Evolutionary conservation across 2,329 filamentous ascomycete species (phyloP), one percentile per base, ranked within the genome.

Genomic region (Claviceps digitariae): DNA sequence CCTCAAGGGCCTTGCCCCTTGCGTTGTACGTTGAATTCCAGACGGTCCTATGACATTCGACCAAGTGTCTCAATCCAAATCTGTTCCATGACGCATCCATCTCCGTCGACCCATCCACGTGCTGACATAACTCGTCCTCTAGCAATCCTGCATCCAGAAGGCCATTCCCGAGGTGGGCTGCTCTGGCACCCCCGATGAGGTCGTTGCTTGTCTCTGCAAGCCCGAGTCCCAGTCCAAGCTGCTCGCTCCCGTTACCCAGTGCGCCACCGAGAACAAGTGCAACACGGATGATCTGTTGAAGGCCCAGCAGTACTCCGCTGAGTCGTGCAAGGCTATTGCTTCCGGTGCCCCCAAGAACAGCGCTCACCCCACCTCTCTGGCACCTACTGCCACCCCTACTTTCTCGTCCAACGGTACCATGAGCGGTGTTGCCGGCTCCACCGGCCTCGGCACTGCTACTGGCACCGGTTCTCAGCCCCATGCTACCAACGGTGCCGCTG

Each of bases 151-250:
- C 55, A 64, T 74, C 17, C 36, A 57, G 41, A 59, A 64, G 17
- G 64, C 64, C 55, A 62, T 74, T 56, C 55, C 61, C 52, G 55
- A 64, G 9, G 25, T 12, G 21, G 54, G 54, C 23, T 56, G 54
- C 52, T 47, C 38, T 7, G 54, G 54, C 23, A 23, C 2, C 10
- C 6, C 27, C 2, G 8, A 40, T 13, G 36, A 56, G 44, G 23
- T 56, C 56, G 61, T 64, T 10, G 61, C 59, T 50, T 74, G 72
- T 63, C 65, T 66, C 58, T 74, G 72, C 62, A 58, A 63, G 3
- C 67, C 63, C 55, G 66, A 69, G 2, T 68, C 62, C 53, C 66
- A 69, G 60, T 54, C 54, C 41, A 58, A 62, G 55, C 63, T 71
- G 36, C 52, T 57, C 23, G 53, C 59, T 38, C 54, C 63, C 46